phyloP scores from a whole-genome alignment of 495 filamentous ascomycete species.

The Evansstolkia leycettana region DNA sequence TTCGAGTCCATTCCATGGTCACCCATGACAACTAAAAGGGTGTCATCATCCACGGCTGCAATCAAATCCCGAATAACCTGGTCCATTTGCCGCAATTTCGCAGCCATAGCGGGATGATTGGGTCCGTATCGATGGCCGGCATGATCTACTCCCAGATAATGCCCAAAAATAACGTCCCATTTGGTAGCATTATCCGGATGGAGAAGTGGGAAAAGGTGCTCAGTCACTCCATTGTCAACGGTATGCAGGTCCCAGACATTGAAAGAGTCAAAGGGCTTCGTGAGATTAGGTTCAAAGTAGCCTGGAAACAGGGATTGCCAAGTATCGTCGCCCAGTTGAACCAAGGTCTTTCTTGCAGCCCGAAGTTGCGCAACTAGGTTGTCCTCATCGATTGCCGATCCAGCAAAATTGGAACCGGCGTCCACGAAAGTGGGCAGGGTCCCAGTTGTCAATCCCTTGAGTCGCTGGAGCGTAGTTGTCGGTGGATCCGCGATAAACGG shows the following conservation, averaged over 20 bases:
- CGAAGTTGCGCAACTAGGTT: constrained; percentile 80
- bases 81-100: constrained; percentile 90
- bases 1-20: constrained; percentile 98
- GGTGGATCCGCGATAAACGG: constrained; percentile 98
- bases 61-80: constrained; percentile 59
- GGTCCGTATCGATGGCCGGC: constrained; percentile 94
- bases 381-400: constrained; percentile 95
- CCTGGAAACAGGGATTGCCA: constrained; percentile 88
- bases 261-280: constrained; percentile 83
- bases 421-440: constrained; percentile 93
- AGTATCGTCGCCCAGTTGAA: constrained; percentile 92
- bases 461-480: constrained; percentile 78
- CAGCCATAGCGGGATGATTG: constrained; percentile 80
- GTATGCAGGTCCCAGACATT: constrained; percentile 98
- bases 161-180: constrained; percentile 90
- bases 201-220: constrained; percentile 80
- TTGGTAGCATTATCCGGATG: constrained; percentile 44
- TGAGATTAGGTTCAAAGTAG: constrained; percentile 78
- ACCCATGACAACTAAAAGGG: constrained; percentile 88
- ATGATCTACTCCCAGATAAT: constrained; percentile 94
- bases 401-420: constrained; percentile 87
- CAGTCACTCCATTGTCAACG: constrained; percentile 89
- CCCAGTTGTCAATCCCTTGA: constrained; percentile 92
- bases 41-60: constrained; percentile 64
- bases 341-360: constrained; percentile 68